Conservation (phyloP, 768 basidiomycete species). For the Boletus reticulatus region DNA sequence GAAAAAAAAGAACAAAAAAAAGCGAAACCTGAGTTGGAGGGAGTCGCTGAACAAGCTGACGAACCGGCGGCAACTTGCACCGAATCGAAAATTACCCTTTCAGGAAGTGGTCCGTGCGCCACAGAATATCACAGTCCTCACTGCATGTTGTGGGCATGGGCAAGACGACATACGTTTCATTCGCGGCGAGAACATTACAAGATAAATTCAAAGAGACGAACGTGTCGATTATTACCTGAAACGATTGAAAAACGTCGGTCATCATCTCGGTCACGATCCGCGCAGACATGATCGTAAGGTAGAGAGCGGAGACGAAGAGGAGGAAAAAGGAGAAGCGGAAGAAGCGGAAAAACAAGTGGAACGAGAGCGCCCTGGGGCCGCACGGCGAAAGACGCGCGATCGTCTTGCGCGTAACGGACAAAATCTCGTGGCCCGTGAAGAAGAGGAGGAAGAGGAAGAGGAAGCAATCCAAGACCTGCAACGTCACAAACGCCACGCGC, state of each 20-base stretch:
- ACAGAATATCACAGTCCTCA: too few species aligned
- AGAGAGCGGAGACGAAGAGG: neutral
- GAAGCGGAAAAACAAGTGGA: neutral
- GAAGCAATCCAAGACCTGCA: neutral
- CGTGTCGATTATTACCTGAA: conserved; percentile 35
- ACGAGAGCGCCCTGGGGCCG: neutral
- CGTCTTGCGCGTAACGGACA: neutral
- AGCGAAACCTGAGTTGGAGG: too few species aligned
- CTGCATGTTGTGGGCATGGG: conserved; percentile 39
- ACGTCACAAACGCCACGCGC: conserved; percentile 14
- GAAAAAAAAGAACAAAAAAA: neutral
- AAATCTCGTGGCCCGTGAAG: neutral
- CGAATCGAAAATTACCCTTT: neutral
- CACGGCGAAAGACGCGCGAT: neutral
- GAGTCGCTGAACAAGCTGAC: neutral
- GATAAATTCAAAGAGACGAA: conserved; percentile 39
- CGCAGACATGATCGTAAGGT: conserved; percentile 16
- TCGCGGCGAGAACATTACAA: conserved; percentile 66
- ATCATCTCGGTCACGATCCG: conserved; percentile 22
- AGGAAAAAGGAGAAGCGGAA: conserved; percentile 1
- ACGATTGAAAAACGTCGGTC: conserved; percentile 8
- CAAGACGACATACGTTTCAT: conserved; percentile 49
- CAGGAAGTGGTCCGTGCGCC: conserved; percentile 5
- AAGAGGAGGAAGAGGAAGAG: neutral
- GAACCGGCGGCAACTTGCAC: neutral